Evolutionary conservation across 208 protist species (phyloP).

Genomic region (Acanthamoeba castellanii): DNA sequence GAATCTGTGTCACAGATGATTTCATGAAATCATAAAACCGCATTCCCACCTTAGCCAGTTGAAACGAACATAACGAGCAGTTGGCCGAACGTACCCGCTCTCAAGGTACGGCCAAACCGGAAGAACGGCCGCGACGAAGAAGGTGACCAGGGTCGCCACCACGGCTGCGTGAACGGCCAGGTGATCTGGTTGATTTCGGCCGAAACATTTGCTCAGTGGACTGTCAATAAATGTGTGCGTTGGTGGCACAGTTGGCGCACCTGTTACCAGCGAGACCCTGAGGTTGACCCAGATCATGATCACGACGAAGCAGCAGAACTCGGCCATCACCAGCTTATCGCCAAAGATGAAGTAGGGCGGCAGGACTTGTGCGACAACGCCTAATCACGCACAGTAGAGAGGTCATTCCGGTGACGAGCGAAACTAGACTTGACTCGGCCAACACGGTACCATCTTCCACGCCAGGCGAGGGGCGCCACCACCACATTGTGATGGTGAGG

Average conservation of each 20-base stretch:
- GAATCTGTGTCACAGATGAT: slow-evolving; percentile 15
- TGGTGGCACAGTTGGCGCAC: not conserved
- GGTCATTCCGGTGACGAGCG: not conserved
- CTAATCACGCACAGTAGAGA: not conserved
- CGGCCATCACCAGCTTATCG: slow-evolving; percentile 65
- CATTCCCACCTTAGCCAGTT: not conserved
- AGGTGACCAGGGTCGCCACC: slow-evolving; percentile 30
- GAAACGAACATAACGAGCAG: not conserved
- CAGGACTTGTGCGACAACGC: not conserved
- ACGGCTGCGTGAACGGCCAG: slow-evolving; percentile 15
- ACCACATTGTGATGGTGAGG: slow-evolving; percentile 72
- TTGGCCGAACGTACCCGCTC: not conserved
- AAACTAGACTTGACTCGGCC: not conserved
- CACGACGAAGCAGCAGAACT: slow-evolving; percentile 72
- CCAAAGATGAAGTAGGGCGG: slow-evolving; percentile 62
- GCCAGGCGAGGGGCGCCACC: not conserved
- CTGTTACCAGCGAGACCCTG: slow-evolving; percentile 45
- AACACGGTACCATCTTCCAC: not conserved
- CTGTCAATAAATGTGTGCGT: not conserved
- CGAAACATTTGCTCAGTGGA: not conserved
- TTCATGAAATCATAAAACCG: not conserved
- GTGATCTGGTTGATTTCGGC: not conserved
- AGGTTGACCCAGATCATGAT: slow-evolving; percentile 77
- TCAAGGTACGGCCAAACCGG: slow-evolving; percentile 56
- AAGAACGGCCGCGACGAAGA: slow-evolving; percentile 26